Percentiles rank a stretch among this genome's conserved stretches.
Conservation (phyloP, 192 early-diverging fungal species). For the Backusella tuberculispora region DNA sequence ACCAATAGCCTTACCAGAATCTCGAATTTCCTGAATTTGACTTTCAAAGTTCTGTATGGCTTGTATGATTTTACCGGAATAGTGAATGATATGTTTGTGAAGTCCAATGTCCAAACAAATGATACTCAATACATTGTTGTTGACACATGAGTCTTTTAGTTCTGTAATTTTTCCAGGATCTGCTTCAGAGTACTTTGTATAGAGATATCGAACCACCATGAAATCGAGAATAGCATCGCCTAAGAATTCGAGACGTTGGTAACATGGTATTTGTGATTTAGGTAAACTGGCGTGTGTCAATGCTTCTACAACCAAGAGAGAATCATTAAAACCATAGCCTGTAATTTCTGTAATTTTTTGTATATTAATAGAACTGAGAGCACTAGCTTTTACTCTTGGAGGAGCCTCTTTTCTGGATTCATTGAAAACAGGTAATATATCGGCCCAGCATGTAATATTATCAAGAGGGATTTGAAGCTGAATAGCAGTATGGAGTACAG, state of each 20-base stretch:
- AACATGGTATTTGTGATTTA: slow-evolving; percentile 61
- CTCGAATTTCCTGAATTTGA: slow-evolving; percentile 49
- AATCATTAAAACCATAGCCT: slow-evolving; percentile 78
- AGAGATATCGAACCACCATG: slow-evolving; percentile 73
- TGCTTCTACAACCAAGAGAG: slow-evolving; percentile 71
- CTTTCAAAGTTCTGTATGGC: slow-evolving; percentile 59
- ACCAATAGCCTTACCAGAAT: slow-evolving; percentile 37
- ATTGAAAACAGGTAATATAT: slow-evolving; percentile 40
- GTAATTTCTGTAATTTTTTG: slow-evolving; percentile 42
- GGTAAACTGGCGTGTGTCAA: slow-evolving; percentile 82
- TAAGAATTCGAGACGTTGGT: slow-evolving; percentile 90
- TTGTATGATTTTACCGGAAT: slow-evolving; percentile 53
- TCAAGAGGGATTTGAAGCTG: slow-evolving; percentile 58
- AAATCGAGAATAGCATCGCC: slow-evolving; percentile 86
- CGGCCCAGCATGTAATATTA: slow-evolving; percentile 49
- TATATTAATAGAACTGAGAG: slow-evolving; percentile 24
- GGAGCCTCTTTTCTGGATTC: slow-evolving; percentile 17
- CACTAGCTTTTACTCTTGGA: slow-evolving; percentile 22
- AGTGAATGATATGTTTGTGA: slow-evolving; percentile 68
- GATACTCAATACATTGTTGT: slow-evolving; percentile 82
- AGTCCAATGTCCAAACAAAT: slow-evolving; percentile 67
- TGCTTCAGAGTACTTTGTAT: slow-evolving; percentile 62
- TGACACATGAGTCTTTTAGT: slow-evolving; percentile 82
- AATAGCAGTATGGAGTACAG: slow-evolving; percentile 57
- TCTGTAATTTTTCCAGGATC: slow-evolving; percentile 77